phyloP scores from a whole-genome alignment of 768 basidiomycete species.

The Calocybe indica region DNA sequence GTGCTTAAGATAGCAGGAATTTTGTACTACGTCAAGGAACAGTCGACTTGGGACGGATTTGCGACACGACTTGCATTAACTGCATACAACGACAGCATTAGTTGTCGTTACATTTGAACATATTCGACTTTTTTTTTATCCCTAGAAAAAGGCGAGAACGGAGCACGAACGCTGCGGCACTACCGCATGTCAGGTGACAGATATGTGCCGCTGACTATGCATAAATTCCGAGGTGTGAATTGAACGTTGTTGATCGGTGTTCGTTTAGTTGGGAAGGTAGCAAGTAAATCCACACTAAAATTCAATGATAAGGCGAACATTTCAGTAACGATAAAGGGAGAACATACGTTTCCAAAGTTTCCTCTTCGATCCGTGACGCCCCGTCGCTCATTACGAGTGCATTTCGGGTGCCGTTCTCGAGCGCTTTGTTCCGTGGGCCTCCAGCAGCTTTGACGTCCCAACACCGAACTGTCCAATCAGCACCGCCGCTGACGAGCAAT shows the following conservation, averaged over 20 bases:
- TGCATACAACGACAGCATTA: too few relatives aligned
- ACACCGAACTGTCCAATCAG: conserved; percentile 96
- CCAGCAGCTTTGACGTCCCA: conserved; percentile 92
- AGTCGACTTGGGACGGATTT: too few relatives aligned
- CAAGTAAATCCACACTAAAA: conserved; percentile 71
- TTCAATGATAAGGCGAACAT: conserved; percentile 6
- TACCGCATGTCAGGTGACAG: conserved; percentile 53
- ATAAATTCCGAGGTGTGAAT: conserved; percentile 92
- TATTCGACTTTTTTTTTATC: too few relatives aligned
- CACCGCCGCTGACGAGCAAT: conserved; percentile 83
- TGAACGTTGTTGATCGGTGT: conserved; percentile 91
- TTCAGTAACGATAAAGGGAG: background rate
- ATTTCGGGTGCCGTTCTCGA: conserved; percentile 35
- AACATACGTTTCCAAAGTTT: conserved; percentile 68
- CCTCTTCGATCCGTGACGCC: conserved; percentile 38
- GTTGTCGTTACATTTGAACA: too few relatives aligned
- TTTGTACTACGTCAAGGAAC: too few relatives aligned
- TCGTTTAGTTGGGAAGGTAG: conserved; percentile 93
- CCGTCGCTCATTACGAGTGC: conserved; percentile 15
- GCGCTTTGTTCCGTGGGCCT: conserved; percentile 49
- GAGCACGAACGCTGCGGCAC: background rate
- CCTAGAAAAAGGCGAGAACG: background rate
- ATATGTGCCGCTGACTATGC: conserved; percentile 78
- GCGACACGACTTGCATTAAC: too few relatives aligned
- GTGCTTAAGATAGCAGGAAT: too few relatives aligned